Evolutionary conservation across 148 eudicot genomes (phyloP), one percentile per base, ranked within the genome.

Genomic region (Chenopodium berlandieri): DNA sequence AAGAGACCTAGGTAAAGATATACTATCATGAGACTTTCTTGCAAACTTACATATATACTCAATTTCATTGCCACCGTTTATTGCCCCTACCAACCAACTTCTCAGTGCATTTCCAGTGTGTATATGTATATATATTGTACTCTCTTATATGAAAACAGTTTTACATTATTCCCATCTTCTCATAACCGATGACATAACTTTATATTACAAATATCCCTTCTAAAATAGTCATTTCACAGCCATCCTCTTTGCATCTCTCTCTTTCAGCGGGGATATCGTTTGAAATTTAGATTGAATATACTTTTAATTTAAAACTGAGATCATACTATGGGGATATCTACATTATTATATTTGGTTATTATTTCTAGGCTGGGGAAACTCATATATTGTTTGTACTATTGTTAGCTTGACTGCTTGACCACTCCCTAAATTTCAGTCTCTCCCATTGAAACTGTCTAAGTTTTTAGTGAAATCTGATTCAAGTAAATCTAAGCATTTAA

Each of bases 401-500:
- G 62, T 56, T 56, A 56, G 62, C 62, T 56, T 14, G 19, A 14
- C 62, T 13, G 5, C 22, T 40, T 40, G 44, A 40, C 7, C 7
- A 40, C 44, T 4, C 62, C 62, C 22, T 56, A 56, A 4, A 14
- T 56, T 56, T 56, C 20, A 56, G 60, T 54, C 62, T 67, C 37
- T 67, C 37, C 11, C 3, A 67, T 37, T 67, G 32, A 9, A 30
- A 30, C 72, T 37, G 64, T 20, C 40, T 37, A 31, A 64, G 30
- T 79, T 44, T 75, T 4, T 75, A 30, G 40, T 77, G 52, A 30
- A 73, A 46, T 44, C 48, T 69, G 62, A 44, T 65, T 22, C 30
- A 13, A 76, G 64, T 46, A 48, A 71, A 30, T 68, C 86, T 77
- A 32, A 84, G 32, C 75, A 52, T 80, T 48, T n/a, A 37, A 10